These are phyloP conservation scores for Colletotrichum filicis DNA, from an alignment of 2,329 filamentous ascomycete genomes.

Conservation along the genomic window DNA sequence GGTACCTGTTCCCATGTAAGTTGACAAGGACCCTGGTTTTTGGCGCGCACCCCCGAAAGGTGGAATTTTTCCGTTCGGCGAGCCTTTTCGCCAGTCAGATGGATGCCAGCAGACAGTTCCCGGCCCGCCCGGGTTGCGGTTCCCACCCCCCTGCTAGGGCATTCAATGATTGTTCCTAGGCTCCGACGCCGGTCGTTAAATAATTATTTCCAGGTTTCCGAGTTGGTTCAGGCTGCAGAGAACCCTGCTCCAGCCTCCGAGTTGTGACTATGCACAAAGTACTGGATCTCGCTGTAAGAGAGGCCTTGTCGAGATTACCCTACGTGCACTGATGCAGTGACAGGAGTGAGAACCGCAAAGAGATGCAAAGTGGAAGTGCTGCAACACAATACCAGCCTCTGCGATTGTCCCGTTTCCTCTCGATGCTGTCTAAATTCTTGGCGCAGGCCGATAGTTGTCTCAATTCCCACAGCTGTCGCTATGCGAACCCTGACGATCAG, in stretches of 20 bases:
- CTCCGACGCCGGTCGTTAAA: slow-evolving; percentile 8
- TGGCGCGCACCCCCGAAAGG: background rate
- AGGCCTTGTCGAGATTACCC: background rate
- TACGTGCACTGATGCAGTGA: background rate
- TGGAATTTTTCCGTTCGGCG: slow-evolving; percentile 9
- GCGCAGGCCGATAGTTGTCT: background rate
- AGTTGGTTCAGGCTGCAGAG: background rate
- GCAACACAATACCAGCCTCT: background rate
- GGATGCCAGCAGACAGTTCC: slow-evolving; percentile 20
- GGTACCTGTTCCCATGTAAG: background rate
- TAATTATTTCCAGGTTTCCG: slow-evolving; percentile 8
- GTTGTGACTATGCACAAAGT: background rate
- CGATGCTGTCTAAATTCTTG: background rate
- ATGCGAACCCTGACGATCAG: background rate
- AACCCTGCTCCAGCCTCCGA: background rate
- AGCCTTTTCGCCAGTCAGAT: background rate
- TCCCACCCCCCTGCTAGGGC: slow-evolving; percentile 14
- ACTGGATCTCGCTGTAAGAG: background rate
- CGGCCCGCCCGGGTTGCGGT: slow-evolving; percentile 16
- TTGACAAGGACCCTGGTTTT: background rate
- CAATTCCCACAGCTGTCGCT: background rate
- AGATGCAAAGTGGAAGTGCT: background rate
- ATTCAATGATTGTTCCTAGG: slow-evolving; percentile 12
- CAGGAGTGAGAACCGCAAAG: background rate
- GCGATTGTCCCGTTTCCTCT: background rate